These are phyloP conservation scores for Curvularia spicifera DNA, from an alignment of 2,329 filamentous ascomycete genomes.

Conservation along the genomic window DNA sequence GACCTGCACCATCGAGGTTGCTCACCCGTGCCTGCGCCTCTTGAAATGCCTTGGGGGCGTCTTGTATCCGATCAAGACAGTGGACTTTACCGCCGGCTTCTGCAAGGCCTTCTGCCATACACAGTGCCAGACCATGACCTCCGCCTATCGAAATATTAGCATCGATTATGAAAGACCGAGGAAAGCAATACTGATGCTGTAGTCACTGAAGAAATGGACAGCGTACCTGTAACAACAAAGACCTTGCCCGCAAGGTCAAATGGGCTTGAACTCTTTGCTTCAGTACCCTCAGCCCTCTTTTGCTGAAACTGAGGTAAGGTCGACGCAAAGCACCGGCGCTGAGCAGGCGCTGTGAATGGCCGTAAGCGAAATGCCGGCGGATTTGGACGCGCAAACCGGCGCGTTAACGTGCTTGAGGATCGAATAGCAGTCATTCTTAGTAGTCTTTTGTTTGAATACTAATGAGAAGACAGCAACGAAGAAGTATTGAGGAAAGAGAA, in stretches of 20 bases:
- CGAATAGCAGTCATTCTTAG: conserved; percentile 21
- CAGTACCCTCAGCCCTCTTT: conserved; percentile 26
- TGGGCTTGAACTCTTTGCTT: conserved; percentile 27
- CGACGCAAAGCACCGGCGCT: conserved; percentile 18
- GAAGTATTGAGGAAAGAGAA: not conserved
- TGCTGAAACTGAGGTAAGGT: conserved; percentile 27
- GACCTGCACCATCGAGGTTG: conserved; percentile 65
- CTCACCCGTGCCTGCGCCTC: conserved; percentile 66
- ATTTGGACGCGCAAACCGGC: conserved; percentile 16
- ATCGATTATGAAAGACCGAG: conserved; percentile 36
- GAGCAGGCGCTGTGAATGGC: conserved; percentile 7
- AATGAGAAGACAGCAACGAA: not conserved
- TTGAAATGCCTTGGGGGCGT: conserved; percentile 66
- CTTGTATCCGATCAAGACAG: conserved; percentile 65
- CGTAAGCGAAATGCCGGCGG: conserved; percentile 12
- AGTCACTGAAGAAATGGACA: conserved; percentile 67
- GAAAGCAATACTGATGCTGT: not conserved
- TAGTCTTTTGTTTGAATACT: not conserved
- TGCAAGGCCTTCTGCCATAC: conserved; percentile 72
- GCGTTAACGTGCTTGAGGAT: conserved; percentile 12
- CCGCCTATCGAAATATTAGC: conserved; percentile 61
- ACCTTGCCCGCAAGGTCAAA: conserved; percentile 44
- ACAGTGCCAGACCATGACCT: conserved; percentile 71
- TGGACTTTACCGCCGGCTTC: conserved; percentile 77
- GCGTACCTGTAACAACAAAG: conserved; percentile 63